Conservation (phyloP, 23 red algal genomes). For the Gracilaria gracilis region DNA sequence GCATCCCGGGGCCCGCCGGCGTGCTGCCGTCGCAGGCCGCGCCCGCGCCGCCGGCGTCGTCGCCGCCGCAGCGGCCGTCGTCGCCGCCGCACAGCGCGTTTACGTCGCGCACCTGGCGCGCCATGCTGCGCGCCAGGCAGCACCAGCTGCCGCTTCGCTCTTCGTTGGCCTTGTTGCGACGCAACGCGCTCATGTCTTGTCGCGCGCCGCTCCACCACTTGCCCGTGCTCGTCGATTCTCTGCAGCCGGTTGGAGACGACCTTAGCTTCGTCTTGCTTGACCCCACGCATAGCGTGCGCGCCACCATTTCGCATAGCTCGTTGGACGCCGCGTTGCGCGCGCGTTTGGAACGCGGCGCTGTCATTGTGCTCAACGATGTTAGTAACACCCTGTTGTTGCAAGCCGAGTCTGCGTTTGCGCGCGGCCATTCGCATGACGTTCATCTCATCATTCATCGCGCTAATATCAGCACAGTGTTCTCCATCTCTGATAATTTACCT, state of each 20-base stretch:
- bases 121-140: neutral
- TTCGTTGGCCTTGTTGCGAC: slow-evolving; percentile 11
- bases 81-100: neutral
- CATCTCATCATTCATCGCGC: neutral
- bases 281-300: slow-evolving; percentile 6
- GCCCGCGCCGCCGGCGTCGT: neutral
- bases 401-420: neutral
- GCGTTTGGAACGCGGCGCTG: neutral
- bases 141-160: neutral
- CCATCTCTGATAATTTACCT: no score
- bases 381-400: neutral
- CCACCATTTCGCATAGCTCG: neutral
- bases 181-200: neutral
- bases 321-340: neutral
- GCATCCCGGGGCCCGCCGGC: slow-evolving; percentile 20
- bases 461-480: no score
- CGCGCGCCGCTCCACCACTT: neutral
- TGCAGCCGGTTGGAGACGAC: neutral
- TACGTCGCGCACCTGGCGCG: neutral
- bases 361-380: neutral
- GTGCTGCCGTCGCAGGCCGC: neutral
- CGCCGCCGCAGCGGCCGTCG: neutral
- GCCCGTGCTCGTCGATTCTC: neutral
- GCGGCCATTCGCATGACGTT: neutral
- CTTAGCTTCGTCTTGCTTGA: neutral